These are phyloP conservation scores for Heliamphora pulchella DNA, from an alignment of 179 eudicot genomes.

Conservation along the genomic window DNA sequence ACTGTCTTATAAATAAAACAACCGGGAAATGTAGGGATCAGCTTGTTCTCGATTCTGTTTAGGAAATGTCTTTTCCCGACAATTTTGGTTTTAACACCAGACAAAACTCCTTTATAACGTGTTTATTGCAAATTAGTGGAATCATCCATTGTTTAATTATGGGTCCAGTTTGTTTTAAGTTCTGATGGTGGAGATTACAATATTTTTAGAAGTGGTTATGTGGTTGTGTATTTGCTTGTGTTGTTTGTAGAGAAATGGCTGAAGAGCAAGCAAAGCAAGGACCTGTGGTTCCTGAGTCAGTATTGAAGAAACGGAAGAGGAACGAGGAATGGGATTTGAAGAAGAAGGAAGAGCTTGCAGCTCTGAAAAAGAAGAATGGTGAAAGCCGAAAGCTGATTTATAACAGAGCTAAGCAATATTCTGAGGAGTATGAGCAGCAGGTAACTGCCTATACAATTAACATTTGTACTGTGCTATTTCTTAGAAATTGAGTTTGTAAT, in stretches of 20 bases:
- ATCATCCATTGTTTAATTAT: too few relatives aligned
- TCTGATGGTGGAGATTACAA: too few relatives aligned
- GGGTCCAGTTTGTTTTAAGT: too few relatives aligned
- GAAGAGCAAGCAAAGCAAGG: constrained; percentile 32
- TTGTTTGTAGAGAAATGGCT: constrained; percentile 34
- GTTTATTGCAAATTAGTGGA: too few relatives aligned
- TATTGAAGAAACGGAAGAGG: constrained; percentile 74
- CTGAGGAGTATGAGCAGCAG: constrained; percentile 54
- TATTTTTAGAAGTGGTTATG: too few relatives aligned
- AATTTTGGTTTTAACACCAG: too few relatives aligned
- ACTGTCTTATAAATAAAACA: too few relatives aligned
- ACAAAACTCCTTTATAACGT: too few relatives aligned
- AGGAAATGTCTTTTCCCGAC: too few relatives aligned
- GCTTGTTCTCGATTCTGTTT: too few relatives aligned
- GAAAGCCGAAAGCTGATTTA: constrained; percentile 51
- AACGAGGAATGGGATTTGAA: constrained; percentile 64
- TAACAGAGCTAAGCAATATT: constrained; percentile 49
- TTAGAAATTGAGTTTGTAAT: not conserved
- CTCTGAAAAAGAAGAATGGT: constrained; percentile 36
- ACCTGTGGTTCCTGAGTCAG: constrained; percentile 61
- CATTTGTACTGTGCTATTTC: not conserved
- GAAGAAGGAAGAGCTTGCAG: constrained; percentile 37
- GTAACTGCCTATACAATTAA: constrained; percentile 16
- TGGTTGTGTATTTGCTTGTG: too few relatives aligned
- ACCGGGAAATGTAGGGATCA: too few relatives aligned